Percentiles rank a stretch among this genome's conserved stretches.
These are phyloP conservation scores for Boeremia exigua DNA, from an alignment of 2,329 filamentous ascomycete genomes.

Conservation along the genomic window DNA sequence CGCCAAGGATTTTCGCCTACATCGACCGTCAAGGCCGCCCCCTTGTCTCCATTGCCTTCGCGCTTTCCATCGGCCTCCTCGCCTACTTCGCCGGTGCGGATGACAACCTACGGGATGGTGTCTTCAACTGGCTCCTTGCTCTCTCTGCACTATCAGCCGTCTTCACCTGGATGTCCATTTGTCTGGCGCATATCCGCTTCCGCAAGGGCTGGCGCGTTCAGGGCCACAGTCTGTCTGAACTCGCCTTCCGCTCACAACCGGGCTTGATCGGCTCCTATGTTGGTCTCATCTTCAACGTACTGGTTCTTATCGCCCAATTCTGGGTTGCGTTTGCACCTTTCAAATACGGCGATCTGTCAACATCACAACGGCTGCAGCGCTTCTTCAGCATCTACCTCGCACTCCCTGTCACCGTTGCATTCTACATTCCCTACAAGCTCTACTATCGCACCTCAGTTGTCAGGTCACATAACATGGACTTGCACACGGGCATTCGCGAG, in stretches of 20 bases:
- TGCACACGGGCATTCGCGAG: slow-evolving; percentile 83
- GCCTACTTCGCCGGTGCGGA: slow-evolving; percentile 61
- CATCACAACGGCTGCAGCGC: slow-evolving; percentile 59
- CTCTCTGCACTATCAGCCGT: slow-evolving; percentile 75
- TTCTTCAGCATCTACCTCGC: slow-evolving; percentile 80
- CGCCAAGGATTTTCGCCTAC: slow-evolving; percentile 63
- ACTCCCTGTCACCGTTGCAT: slow-evolving; percentile 69
- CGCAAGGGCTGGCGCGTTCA: slow-evolving; percentile 66
- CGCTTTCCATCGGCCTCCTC: slow-evolving; percentile 64
- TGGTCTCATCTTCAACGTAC: slow-evolving; percentile 74
- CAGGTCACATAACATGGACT: slow-evolving; percentile 76
- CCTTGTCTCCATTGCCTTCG: slow-evolving; percentile 60
- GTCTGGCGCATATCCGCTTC: slow-evolving; percentile 68
- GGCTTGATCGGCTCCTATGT: slow-evolving; percentile 82
- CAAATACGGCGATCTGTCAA: slow-evolving; percentile 57
- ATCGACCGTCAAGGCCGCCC: slow-evolving; percentile 68
- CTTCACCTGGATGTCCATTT: slow-evolving; percentile 77
- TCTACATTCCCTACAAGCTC: slow-evolving; percentile 78
- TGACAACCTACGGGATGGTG: slow-evolving; percentile 47
- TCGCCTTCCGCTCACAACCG: slow-evolving; percentile 81
- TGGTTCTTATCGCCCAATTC: slow-evolving; percentile 83
- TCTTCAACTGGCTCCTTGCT: slow-evolving; percentile 71
- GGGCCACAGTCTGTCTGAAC: slow-evolving; percentile 71
- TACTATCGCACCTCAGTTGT: slow-evolving; percentile 74
- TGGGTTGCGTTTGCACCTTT: slow-evolving; percentile 85